Conservation (phyloP, 169 alveolate species). For the Plasmodium chabaudi region DNA sequence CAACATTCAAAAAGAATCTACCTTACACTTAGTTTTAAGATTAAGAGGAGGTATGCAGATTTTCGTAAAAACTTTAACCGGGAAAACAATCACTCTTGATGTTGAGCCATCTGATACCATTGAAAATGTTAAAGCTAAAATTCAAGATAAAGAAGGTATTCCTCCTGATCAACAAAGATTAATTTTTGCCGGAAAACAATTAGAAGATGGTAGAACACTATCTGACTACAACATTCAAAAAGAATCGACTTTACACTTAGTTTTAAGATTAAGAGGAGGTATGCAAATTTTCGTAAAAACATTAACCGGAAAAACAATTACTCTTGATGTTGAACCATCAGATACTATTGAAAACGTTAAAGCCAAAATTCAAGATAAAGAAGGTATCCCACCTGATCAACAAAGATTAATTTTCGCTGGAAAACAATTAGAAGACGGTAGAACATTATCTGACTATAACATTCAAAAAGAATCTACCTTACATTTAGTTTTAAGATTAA, state of each 20-base stretch:
- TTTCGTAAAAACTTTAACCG: conserved; percentile 84
- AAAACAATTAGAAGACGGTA: conserved; percentile 98
- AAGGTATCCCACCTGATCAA: no score
- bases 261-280: conserved; percentile 80
- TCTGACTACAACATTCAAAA: conserved; percentile 99
- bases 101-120: conserved; percentile 90
- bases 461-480: conserved; percentile 98
- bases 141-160: neutral
- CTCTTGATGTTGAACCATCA: no score
- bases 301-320: conserved; percentile 89
- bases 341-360: no score
- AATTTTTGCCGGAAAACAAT: conserved; percentile 98
- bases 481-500: conserved; percentile 91
- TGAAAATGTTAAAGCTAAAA: conserved; percentile 85
- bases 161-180: conserved; percentile 1
- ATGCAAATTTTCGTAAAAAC: conserved; percentile 90
- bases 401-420: conserved; percentile 94
- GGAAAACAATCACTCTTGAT: conserved; percentile 83
- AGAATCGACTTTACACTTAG: conserved; percentile 98
- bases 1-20: conserved; percentile 98
- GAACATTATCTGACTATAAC: conserved; percentile 99
- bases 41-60: conserved; percentile 87
- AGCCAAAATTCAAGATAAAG: no score
- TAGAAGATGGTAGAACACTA: conserved; percentile 99
- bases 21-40: conserved; percentile 95